phyloP scores from a whole-genome alignment of 2,329 filamentous ascomycete species.

The Xylaria sp. region DNA sequence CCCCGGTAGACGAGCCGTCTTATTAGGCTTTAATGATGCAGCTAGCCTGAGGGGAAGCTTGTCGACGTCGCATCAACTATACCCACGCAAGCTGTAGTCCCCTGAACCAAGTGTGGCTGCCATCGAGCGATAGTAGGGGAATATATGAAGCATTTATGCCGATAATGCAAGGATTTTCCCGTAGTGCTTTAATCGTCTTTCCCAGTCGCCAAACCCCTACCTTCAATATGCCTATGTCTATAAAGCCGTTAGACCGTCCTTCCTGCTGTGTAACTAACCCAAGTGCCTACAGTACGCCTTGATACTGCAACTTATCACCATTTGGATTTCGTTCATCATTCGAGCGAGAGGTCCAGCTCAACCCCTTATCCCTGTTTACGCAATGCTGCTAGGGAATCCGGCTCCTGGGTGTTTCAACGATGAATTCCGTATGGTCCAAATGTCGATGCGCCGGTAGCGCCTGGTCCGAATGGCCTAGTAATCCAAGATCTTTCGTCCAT shows the following conservation, averaged over 20 bases:
- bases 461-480: not conserved
- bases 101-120: constrained; percentile 17
- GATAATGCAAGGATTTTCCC: constrained; percentile 8
- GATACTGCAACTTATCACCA: constrained; percentile 10
- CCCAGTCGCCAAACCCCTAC: constrained; percentile 3
- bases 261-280: constrained; percentile 37
- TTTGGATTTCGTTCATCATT: constrained; percentile 5
- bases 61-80: constrained; percentile 42
- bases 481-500: not conserved
- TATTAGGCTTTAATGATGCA: constrained; percentile 39
- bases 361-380: not conserved
- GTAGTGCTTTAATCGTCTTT: not conserved
- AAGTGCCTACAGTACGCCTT: not conserved
- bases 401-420: not conserved
- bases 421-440: not conserved
- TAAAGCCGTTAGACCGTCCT: constrained; percentile 31
- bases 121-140: constrained; percentile 10
- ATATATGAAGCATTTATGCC: constrained; percentile 13
- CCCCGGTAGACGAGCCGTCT: constrained; percentile 36
- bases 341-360: not conserved
- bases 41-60: constrained; percentile 46
- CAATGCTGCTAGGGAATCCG: not conserved
- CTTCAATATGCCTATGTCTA: constrained; percentile 23
- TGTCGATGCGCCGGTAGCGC: constrained; percentile 2
- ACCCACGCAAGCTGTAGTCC: constrained; percentile 23